These are phyloP conservation scores for Carex parvula DNA, from an alignment of 176 grass and related monocot genomes.

Conservation along the genomic window DNA sequence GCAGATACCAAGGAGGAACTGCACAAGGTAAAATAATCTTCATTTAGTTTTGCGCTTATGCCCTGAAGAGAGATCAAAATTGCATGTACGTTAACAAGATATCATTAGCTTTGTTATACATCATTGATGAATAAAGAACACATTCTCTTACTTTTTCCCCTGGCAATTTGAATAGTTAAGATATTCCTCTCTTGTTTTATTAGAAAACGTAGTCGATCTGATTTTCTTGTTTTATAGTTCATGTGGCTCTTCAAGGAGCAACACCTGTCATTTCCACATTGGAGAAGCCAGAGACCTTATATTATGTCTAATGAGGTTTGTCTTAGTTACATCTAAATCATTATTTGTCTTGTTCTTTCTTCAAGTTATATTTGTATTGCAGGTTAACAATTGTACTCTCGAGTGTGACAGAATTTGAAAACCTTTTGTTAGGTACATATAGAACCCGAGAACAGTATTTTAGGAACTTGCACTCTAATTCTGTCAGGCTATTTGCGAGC, in stretches of 20 bases:
- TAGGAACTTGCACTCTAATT: conserved; percentile 69
- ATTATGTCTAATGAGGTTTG: conserved; percentile 85
- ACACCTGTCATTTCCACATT: conserved; percentile 74
- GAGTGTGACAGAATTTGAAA: conserved; percentile 18
- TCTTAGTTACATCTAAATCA: conserved; percentile 12
- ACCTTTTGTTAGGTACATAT: conserved; percentile 29
- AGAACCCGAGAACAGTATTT: conserved; percentile 41
- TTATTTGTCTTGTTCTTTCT: conserved; percentile 8
- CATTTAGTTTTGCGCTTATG: conserved; percentile 17
- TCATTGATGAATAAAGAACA: not conserved
- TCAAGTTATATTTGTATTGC: not conserved
- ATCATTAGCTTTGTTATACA: not conserved
- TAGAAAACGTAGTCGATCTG: conserved; percentile 10
- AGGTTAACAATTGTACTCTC: conserved; percentile 5
- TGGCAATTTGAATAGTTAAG: conserved; percentile 3
- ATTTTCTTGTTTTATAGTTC: conserved; percentile 51
- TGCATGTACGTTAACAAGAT: not conserved
- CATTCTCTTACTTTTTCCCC: not conserved
- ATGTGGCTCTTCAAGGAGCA: conserved; percentile 99
- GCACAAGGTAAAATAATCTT: conserved; percentile 59
- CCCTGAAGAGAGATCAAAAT: not conserved
- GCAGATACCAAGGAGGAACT: conserved; percentile 92
- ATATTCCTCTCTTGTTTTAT: not conserved
- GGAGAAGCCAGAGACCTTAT: conserved; percentile 91
- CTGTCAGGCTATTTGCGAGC: conserved; percentile 75